Percentiles rank a stretch among this genome's conserved stretches.
These are phyloP conservation scores for Pseudopyricularia cyperi DNA, from an alignment of 2,329 filamentous ascomycete species.

Conservation along the genomic window DNA sequence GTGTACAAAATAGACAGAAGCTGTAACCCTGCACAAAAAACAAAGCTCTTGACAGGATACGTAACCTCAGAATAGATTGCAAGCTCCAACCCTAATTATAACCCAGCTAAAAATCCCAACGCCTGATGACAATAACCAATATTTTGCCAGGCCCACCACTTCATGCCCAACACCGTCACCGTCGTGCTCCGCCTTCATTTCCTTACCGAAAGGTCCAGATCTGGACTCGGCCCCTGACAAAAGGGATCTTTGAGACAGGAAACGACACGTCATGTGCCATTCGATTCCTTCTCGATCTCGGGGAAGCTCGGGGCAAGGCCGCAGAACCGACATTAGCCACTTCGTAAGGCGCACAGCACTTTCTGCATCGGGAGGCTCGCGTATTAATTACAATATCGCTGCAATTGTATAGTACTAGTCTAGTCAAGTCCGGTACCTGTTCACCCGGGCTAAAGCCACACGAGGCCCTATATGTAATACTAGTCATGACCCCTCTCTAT, in stretches of 20 bases:
- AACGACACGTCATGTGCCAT: not conserved
- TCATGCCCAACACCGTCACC: not conserved
- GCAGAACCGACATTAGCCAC: not conserved
- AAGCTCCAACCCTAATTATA: no score
- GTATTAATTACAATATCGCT: not conserved
- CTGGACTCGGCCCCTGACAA: not conserved
- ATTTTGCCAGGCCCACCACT: not conserved
- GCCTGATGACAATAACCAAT: no score
- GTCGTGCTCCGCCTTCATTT: not conserved
- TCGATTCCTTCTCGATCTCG: not conserved
- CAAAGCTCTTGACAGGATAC: no score
- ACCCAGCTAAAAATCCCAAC: no score
- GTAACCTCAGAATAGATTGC: no score
- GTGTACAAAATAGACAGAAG: no score
- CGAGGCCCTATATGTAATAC: not conserved
- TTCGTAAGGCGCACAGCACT: not conserved
- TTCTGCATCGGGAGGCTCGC: not conserved
- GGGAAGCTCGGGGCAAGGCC: not conserved
- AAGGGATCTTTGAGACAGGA: not conserved
- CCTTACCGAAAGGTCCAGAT: not conserved
- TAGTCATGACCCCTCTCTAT: conserved; percentile 49
- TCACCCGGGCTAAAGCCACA: not conserved
- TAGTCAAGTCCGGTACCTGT: not conserved
- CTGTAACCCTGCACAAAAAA: no score
- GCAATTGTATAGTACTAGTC: no score